Conservation (phyloP, 306 rosid genomes). For the Casuarina glauca region DNA sequence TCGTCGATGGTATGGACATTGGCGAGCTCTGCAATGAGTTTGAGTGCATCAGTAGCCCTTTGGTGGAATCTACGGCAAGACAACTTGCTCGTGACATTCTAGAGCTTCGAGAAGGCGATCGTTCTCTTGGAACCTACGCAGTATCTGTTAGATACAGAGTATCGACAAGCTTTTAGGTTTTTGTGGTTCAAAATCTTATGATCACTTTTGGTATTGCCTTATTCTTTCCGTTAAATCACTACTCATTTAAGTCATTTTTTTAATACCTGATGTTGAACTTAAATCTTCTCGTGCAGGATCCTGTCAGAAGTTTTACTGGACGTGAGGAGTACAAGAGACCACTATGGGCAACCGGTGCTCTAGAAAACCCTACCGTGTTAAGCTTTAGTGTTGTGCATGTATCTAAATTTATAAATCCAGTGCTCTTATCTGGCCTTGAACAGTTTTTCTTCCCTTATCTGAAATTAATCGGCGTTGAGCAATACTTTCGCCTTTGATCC, state of each 20-base stretch:
- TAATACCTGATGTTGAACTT: background rate
- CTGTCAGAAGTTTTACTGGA: slow-evolving; percentile 76
- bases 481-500: no score
- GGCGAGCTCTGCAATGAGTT: slow-evolving; percentile 98
- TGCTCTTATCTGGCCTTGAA: background rate
- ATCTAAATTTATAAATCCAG: background rate
- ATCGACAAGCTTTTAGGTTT: background rate
- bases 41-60: slow-evolving; percentile 95
- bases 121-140: slow-evolving; percentile 74
- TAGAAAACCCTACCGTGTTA: slow-evolving; percentile 71
- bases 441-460: background rate
- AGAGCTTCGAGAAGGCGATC: slow-evolving; percentile 77
- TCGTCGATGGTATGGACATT: slow-evolving; percentile 73
- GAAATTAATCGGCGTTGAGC: background rate
- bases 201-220: background rate
- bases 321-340: slow-evolving; percentile 79
- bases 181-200: background rate
- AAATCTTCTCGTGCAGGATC: slow-evolving; percentile 56
- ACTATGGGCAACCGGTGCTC: slow-evolving; percentile 62
- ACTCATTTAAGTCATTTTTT: background rate
- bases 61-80: slow-evolving; percentile 85
- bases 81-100: slow-evolving; percentile 86
- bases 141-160: slow-evolving; percentile 80
- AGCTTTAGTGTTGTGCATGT: slow-evolving; percentile 23
- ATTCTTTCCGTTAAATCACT: background rate